Conservation (phyloP, 805 yeast genomes). For the Candida mattraensis region DNA sequence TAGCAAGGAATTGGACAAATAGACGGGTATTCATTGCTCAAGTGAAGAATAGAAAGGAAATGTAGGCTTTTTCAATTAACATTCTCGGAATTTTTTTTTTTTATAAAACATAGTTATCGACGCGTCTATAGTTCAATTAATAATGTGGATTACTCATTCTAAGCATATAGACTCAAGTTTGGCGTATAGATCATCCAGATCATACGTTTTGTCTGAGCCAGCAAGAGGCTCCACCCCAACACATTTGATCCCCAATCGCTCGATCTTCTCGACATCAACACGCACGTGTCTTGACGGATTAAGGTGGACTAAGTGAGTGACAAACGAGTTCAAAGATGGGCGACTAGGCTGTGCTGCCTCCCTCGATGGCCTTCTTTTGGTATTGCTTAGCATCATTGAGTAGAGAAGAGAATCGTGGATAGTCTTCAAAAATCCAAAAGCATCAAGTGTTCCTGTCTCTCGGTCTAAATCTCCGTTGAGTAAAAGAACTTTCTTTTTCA, state of each 20-base stretch:
- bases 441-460: slow-evolving; percentile 71
- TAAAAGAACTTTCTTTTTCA: slow-evolving; percentile 52
- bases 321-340: slow-evolving; percentile 37
- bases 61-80: too few species aligned
- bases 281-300: slow-evolving; percentile 45
- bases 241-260: slow-evolving; percentile 47
- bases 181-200: slow-evolving; percentile 39
- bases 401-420: slow-evolving; percentile 57
- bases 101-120: too few species aligned
- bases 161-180: slow-evolving; percentile 10
- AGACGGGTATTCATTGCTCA: too few species aligned
- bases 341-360: slow-evolving; percentile 29
- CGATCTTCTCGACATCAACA: slow-evolving; percentile 45
- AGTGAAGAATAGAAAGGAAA: too few species aligned
- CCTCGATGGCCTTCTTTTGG: slow-evolving; percentile 8
- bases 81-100: too few species aligned
- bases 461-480: slow-evolving; percentile 77
- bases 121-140: slow-evolving; percentile 8
- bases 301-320: slow-evolving; percentile 65
- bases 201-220: slow-evolving; percentile 35
- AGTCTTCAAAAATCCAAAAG: slow-evolving; percentile 55
- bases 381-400: slow-evolving; percentile 37
- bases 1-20: not conserved
- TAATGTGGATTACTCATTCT: slow-evolving; percentile 1
- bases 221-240: slow-evolving; percentile 36